Conservation (phyloP, 1,284 basidiomycete species). For the Malassezia restricta region DNA sequence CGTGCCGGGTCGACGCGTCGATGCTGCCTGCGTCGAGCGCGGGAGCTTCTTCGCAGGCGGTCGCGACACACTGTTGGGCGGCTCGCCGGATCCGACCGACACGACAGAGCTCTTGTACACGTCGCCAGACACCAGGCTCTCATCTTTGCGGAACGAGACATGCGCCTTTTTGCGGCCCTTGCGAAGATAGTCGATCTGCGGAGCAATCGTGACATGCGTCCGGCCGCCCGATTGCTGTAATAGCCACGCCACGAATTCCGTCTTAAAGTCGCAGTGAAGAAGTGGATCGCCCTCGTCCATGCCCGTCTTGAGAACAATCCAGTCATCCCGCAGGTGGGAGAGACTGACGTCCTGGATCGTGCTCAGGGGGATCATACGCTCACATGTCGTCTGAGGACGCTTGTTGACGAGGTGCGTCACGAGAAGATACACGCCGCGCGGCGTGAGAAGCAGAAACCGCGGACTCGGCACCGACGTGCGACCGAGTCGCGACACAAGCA, state of each 20-base stretch:
- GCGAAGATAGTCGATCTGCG: conserved; percentile 59
- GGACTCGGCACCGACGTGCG: conserved; percentile 86
- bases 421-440: conserved; percentile 75
- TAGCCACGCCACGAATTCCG: conserved; percentile 74
- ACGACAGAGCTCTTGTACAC: conserved; percentile 88
- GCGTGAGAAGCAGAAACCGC: conserved; percentile 76
- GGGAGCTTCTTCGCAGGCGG: conserved; percentile 59
- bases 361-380: conserved; percentile 77
- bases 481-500: conserved; percentile 73
- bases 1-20: background rate
- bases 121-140: conserved; percentile 64
- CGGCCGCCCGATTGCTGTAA: conserved; percentile 68
- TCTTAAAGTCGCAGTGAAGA: conserved; percentile 86
- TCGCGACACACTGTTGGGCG: conserved; percentile 63
- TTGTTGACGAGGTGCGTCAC: conserved; percentile 53
- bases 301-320: conserved; percentile 58
- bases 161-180: conserved; percentile 90
- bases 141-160: conserved; percentile 82
- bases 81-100: conserved; percentile 74
- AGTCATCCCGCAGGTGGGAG: conserved; percentile 85
- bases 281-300: conserved; percentile 72
- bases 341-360: conserved; percentile 74
- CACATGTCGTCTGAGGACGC: conserved; percentile 57
- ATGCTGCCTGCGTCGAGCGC: background rate
- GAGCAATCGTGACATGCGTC: conserved; percentile 53